Conservation (phyloP, 371 early-diverging fungal species). For the Actinomucor elegans region DNA sequence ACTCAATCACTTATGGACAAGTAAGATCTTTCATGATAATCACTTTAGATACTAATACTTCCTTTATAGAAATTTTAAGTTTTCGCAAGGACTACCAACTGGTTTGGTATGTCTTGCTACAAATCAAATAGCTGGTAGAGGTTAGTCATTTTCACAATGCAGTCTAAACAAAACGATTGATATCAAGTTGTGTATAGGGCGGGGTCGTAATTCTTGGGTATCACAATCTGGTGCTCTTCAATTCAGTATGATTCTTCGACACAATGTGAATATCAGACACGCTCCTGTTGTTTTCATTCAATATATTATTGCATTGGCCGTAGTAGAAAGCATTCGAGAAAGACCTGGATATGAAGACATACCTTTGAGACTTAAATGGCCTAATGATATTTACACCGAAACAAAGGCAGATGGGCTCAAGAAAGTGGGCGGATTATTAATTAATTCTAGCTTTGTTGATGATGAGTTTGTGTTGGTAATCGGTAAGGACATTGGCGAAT, state of each 20-base stretch:
- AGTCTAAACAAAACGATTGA: not conserved
- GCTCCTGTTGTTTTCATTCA: slow-evolving; percentile 83
- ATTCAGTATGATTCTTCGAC: slow-evolving; percentile 80
- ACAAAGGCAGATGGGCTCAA: slow-evolving; percentile 48
- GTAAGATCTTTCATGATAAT: slow-evolving; percentile 22
- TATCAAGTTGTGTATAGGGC: not conserved
- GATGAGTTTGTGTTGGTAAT: slow-evolving; percentile 79
- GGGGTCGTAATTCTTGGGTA: slow-evolving; percentile 93
- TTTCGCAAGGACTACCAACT: slow-evolving; percentile 65
- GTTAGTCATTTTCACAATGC: slow-evolving; percentile 21
- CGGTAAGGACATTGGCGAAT: slow-evolving; percentile 44
- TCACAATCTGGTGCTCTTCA: slow-evolving; percentile 89
- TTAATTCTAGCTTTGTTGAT: slow-evolving; percentile 72
- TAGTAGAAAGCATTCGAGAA: slow-evolving; percentile 74
- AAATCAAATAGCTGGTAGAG: slow-evolving; percentile 78
- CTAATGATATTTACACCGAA: slow-evolving; percentile 90
- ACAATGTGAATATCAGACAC: slow-evolving; percentile 54
- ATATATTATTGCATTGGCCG: slow-evolving; percentile 81
- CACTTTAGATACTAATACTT: not conserved
- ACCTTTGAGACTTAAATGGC: slow-evolving; percentile 92
- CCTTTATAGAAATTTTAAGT: slow-evolving; percentile 55
- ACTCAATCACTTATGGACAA: slow-evolving; percentile 92
- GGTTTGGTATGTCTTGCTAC: slow-evolving; percentile 82
- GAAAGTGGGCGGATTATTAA: slow-evolving; percentile 85
- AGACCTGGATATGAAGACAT: slow-evolving; percentile 75